Evolutionary conservation across 257 asterid genomes (phyloP).

Genomic region (Solanum tacnaense): DNA sequence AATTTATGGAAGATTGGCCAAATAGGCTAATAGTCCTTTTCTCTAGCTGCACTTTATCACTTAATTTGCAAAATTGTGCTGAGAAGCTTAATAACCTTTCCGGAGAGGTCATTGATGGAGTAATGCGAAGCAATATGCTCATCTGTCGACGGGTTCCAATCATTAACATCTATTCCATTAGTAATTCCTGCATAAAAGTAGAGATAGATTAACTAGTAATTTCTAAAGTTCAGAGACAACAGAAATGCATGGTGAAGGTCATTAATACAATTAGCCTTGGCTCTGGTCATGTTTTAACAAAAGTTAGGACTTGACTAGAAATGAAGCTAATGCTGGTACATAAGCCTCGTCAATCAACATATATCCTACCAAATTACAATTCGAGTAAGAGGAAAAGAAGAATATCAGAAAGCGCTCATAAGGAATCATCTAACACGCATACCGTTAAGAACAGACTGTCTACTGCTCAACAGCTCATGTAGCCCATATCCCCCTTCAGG

Average conservation of each 20-base stretch:
- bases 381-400: not conserved
- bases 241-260: not conserved
- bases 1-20: not conserved
- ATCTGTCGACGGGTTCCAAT: slow-evolving; percentile 82
- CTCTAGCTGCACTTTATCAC: not conserved
- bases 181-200: slow-evolving; percentile 60
- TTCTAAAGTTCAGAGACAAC: not conserved
- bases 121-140: slow-evolving; percentile 48
- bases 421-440: not conserved
- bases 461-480: slow-evolving; percentile 53
- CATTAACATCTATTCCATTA: slow-evolving; percentile 71
- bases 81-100: slow-evolving; percentile 54
- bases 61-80: not conserved
- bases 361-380: not conserved
- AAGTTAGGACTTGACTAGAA: not conserved
- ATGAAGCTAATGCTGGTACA: not conserved
- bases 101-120: slow-evolving; percentile 67
- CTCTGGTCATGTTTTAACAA: not conserved
- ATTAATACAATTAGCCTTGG: not conserved
- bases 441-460: slow-evolving; percentile 73
- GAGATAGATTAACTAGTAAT: not conserved
- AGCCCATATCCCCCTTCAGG: slow-evolving; percentile 94
- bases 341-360: not conserved
- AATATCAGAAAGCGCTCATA: not conserved
- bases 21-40: not conserved